phyloP scores from a whole-genome alignment of 1,284 basidiomycete genomes.

The Pholiota adiposa region DNA sequence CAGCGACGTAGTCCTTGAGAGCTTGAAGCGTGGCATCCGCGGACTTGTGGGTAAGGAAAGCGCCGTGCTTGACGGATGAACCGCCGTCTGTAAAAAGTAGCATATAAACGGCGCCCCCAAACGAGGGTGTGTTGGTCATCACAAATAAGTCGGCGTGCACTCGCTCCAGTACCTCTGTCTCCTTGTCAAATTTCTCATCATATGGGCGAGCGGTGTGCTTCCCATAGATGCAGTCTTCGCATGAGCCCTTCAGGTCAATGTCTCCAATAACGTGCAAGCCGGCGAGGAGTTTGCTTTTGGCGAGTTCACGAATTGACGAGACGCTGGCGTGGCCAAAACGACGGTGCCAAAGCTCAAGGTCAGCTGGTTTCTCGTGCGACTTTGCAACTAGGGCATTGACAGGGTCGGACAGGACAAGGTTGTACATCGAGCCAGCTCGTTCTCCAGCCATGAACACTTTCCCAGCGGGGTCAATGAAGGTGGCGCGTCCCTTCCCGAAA shows the following conservation, averaged over 20 bases:
- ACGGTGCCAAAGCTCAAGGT: conserved; percentile 25
- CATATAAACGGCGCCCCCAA: conserved; percentile 23
- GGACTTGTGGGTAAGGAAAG: conserved; percentile 14
- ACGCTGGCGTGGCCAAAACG: conserved; percentile 22
- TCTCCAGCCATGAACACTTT: neutral
- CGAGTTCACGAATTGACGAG: conserved; percentile 11
- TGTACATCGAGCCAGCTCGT: conserved; percentile 14
- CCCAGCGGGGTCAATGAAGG: conserved; percentile 3
- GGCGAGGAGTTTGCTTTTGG: conserved; percentile 16
- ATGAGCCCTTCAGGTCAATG: neutral
- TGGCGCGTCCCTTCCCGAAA: conserved; percentile 9
- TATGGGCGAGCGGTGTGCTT: conserved; percentile 17
- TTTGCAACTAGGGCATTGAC: conserved; percentile 2
- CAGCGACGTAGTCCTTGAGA: conserved; percentile 19
- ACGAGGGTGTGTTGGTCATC: conserved; percentile 14
- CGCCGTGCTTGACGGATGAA: neutral
- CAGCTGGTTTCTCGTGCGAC: conserved; percentile 19
- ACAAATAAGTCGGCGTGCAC: conserved; percentile 26
- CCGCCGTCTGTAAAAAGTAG: conserved; percentile 22
- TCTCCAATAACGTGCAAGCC: conserved; percentile 16
- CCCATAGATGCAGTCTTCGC: conserved; percentile 26
- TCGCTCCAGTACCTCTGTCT: conserved; percentile 10
- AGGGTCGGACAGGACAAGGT: neutral
- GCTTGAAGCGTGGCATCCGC: conserved; percentile 12
- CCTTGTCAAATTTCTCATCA: neutral